These are phyloP conservation scores for Phytophthora crassamura DNA, from an alignment of 352 stramenopile species.

Conservation along the genomic window DNA sequence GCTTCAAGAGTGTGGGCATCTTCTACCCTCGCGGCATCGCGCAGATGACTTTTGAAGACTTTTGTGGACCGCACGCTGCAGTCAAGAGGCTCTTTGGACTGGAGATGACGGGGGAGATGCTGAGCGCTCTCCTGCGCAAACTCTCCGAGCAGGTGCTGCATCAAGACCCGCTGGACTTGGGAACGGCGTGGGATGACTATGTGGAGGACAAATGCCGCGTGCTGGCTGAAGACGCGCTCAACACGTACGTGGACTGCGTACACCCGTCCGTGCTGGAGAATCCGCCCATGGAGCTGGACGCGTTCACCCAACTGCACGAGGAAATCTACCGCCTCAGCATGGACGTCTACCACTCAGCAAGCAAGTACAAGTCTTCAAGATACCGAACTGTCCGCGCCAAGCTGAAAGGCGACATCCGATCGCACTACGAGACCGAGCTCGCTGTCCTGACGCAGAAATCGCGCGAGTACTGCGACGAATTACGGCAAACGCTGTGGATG, in stretches of 20 bases:
- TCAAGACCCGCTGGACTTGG: slow-evolving; percentile 56
- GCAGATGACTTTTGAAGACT: slow-evolving; percentile 35
- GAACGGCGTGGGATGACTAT: slow-evolving; percentile 70
- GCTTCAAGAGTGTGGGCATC: slow-evolving; percentile 47
- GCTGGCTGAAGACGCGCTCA: slow-evolving; percentile 64
- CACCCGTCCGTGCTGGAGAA: slow-evolving; percentile 58
- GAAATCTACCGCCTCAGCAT: slow-evolving; percentile 77
- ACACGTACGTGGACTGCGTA: slow-evolving; percentile 81
- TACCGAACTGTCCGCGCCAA: slow-evolving; percentile 53
- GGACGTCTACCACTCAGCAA: slow-evolving; percentile 66
- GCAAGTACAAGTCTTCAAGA: slow-evolving; percentile 50
- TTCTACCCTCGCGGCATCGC: slow-evolving; percentile 21
- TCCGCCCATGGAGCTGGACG: slow-evolving; percentile 67
- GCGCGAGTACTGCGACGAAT: slow-evolving; percentile 52
- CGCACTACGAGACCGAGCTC: slow-evolving; percentile 50
- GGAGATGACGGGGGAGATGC: slow-evolving; percentile 63
- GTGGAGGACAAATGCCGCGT: slow-evolving; percentile 61
- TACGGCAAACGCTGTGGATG: slow-evolving; percentile 51
- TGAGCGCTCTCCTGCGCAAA: slow-evolving; percentile 50
- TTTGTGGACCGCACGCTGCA: slow-evolving; percentile 41
- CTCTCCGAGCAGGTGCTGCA: slow-evolving; percentile 37
- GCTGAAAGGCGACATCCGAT: slow-evolving; percentile 59
- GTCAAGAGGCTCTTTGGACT: slow-evolving; percentile 75
- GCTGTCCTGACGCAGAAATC: slow-evolving; percentile 53
- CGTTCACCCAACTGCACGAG: slow-evolving; percentile 71